Conservation (phyloP, 495 filamentous ascomycete genomes). For the Neurospora sp. region DNA sequence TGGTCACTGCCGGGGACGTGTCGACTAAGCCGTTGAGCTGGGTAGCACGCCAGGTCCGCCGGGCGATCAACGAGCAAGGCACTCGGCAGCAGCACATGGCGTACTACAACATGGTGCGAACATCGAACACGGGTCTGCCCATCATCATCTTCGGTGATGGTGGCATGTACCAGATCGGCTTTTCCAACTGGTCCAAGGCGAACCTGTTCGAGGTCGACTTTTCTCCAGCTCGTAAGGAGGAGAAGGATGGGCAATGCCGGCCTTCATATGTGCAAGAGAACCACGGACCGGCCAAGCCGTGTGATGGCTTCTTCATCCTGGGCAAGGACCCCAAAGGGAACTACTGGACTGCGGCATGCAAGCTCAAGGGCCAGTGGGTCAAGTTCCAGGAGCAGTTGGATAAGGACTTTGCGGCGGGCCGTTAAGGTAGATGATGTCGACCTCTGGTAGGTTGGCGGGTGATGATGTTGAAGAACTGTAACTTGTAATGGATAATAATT, state of each 20-base stretch:
- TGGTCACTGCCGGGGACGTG: constrained; percentile 25
- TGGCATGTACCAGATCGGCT: constrained; percentile 28
- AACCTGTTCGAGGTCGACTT: constrained; percentile 34
- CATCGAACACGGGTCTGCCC: constrained; percentile 8
- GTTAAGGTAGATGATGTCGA: neutral
- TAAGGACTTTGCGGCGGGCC: constrained; percentile 3
- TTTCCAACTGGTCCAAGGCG: constrained; percentile 36
- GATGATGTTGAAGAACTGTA: neutral
- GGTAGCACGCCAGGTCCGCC: constrained; percentile 26
- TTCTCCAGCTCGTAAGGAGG: constrained; percentile 20
- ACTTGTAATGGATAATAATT: neutral
- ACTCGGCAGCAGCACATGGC: constrained; percentile 35
- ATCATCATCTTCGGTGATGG: constrained; percentile 30
- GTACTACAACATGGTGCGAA: constrained; percentile 18
- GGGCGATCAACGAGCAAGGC: constrained; percentile 34
- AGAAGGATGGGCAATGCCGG: neutral
- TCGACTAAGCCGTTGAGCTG: constrained; percentile 30
- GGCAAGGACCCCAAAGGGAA: constrained; percentile 41
- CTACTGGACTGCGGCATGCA: constrained; percentile 34
- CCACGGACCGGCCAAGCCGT: constrained; percentile 18
- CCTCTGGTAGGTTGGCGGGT: neutral
- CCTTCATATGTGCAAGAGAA: constrained; percentile 23
- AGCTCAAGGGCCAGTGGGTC: constrained; percentile 24
- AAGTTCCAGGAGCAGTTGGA: constrained; percentile 25
- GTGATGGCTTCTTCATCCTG: constrained; percentile 29